Conservation (phyloP, 2,329 filamentous ascomycete species). For the Colletotrichum sidae region DNA sequence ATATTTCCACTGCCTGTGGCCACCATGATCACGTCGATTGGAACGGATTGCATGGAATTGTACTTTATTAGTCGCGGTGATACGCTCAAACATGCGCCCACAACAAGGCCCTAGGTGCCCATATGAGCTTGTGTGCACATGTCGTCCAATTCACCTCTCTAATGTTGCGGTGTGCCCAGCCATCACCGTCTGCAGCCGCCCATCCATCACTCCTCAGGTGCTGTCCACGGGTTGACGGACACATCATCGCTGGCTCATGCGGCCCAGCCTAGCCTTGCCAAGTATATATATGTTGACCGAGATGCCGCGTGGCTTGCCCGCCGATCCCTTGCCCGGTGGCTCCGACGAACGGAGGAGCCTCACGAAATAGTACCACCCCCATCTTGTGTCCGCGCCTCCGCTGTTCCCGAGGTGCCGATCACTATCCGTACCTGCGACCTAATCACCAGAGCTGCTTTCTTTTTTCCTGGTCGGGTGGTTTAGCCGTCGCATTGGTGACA, state of each 20-base stretch:
- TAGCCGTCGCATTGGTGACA: conserved; percentile 6
- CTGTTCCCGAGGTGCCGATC: conserved; percentile 33
- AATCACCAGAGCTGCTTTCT: neutral
- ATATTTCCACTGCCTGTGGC: too few relatives aligned
- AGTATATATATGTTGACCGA: conserved; percentile 19
- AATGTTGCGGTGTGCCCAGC: conserved; percentile 28
- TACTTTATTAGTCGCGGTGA: too few relatives aligned
- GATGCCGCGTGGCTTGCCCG: conserved; percentile 22
- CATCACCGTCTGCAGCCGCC: neutral
- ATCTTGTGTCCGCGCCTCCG: conserved; percentile 13
- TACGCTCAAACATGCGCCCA: too few relatives aligned
- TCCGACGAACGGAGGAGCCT: conserved; percentile 36
- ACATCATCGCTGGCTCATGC: conserved; percentile 17
- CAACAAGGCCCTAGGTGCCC: neutral
- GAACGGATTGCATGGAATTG: too few relatives aligned
- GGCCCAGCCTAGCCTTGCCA: conserved; percentile 33
- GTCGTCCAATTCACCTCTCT: conserved; percentile 13
- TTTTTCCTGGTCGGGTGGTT: conserved; percentile 13
- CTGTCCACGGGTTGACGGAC: neutral
- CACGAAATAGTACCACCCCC: conserved; percentile 9
- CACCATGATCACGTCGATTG: too few relatives aligned
- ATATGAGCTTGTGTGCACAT: conserved; percentile 19
- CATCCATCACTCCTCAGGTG: too few relatives aligned
- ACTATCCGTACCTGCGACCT: conserved; percentile 10
- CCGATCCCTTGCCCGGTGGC: conserved; percentile 29